Conservation (phyloP, 1,139 yeast genomes). For the Debaryomyces coudertii region DNA sequence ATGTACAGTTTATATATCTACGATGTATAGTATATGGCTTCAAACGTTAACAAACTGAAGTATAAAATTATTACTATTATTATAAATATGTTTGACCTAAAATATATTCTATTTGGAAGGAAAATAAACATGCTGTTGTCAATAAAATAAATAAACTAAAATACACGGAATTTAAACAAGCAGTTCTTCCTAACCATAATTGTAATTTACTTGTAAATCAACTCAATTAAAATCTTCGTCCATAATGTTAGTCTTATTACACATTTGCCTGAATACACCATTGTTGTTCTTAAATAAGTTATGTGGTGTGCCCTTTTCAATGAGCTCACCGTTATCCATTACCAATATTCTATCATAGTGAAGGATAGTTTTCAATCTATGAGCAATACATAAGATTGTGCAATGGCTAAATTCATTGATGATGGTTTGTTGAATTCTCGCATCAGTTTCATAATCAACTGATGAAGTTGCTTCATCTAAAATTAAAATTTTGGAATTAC, state of each 20-base stretch:
- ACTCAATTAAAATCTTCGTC: constrained; percentile 20
- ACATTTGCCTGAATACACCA: constrained; percentile 47
- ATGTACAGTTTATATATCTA: too few relatives aligned
- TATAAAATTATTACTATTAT: too few relatives aligned
- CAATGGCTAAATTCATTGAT: constrained; percentile 46
- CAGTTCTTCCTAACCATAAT: not conserved
- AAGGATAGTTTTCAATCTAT: constrained; percentile 55
- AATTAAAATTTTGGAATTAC: constrained; percentile 52
- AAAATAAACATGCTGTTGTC: not conserved
- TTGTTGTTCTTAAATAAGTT: constrained; percentile 32
- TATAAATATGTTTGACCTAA: too few relatives aligned
- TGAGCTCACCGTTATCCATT: constrained; percentile 53
- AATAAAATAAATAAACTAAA: not conserved
- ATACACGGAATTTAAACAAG: not conserved
- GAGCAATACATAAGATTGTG: constrained; percentile 59
- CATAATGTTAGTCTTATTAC: constrained; percentile 37
- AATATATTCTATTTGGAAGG: too few relatives aligned
- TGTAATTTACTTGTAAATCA: not conserved
- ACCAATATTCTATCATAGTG: constrained; percentile 56
- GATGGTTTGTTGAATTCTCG: constrained; percentile 53
- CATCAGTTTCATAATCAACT: constrained; percentile 59
- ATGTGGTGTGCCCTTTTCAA: constrained; percentile 54
- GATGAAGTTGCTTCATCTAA: constrained; percentile 62
- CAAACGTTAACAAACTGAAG: too few relatives aligned
- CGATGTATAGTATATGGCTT: too few relatives aligned